Evolutionary conservation across 371 early-diverging fungal genomes (phyloP).

Genomic region (Rhizomucor miehei): DNA sequence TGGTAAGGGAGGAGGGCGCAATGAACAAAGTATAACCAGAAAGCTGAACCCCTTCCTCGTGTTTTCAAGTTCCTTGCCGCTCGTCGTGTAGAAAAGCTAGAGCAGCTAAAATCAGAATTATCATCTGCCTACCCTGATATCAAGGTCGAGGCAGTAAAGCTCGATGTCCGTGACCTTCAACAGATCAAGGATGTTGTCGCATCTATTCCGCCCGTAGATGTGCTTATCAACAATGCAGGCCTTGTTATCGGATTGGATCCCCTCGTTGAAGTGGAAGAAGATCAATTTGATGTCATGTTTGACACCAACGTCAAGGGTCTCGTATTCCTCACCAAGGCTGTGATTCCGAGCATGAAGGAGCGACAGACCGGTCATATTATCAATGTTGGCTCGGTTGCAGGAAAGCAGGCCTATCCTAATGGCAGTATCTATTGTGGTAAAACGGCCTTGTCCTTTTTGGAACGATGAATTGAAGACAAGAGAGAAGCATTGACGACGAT

Average conservation of each 20-base stretch:
- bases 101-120: constrained; percentile 54
- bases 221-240: constrained; percentile 75
- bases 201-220: constrained; percentile 67
- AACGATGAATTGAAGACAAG: neutral
- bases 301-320: constrained; percentile 92
- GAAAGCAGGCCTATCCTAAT: constrained; percentile 66
- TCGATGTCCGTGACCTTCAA: constrained; percentile 73
- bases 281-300: constrained; percentile 78
- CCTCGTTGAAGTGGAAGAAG: constrained; percentile 58
- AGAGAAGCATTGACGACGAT: neutral
- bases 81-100: constrained; percentile 72
- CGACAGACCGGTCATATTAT: constrained; percentile 80
- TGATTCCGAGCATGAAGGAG: constrained; percentile 81
- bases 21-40: neutral
- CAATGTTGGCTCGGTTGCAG: constrained; percentile 86
- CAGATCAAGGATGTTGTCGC: constrained; percentile 57
- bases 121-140: constrained; percentile 48
- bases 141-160: constrained; percentile 56
- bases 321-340: constrained; percentile 77
- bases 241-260: constrained; percentile 83
- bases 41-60: neutral
- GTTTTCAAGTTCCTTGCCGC: constrained; percentile 67
- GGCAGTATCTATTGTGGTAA: constrained; percentile 85
- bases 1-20: constrained; percentile 41
- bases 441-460: neutral